Conservation (phyloP, 306 rosid species). For the Prunus mongolica region DNA sequence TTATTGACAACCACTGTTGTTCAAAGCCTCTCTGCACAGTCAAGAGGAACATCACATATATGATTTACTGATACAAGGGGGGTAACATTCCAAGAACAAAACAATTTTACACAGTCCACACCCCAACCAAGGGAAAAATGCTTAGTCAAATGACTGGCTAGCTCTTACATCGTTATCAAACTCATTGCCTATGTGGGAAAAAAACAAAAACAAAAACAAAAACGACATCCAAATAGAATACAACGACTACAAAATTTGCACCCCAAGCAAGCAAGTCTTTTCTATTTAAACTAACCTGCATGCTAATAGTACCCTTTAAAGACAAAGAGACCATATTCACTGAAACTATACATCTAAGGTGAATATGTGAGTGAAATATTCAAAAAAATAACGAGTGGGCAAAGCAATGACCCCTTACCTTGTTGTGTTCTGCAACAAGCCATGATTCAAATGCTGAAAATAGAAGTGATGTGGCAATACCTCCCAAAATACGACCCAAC, state of each 20-base stretch:
- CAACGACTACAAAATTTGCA: background rate
- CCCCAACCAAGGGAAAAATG: background rate
- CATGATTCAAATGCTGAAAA: slow-evolving; percentile 98
- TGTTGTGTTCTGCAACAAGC: slow-evolving; percentile 99
- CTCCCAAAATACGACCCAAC: slow-evolving; percentile 99
- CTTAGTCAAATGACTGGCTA: background rate
- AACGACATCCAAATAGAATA: background rate
- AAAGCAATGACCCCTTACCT: slow-evolving; percentile 44
- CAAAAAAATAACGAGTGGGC: background rate
- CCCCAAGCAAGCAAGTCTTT: background rate
- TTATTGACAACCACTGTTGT: slow-evolving; percentile 90
- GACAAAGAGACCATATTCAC: background rate
- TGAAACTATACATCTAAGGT: background rate
- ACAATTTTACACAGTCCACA: background rate
- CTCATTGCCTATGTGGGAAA: background rate
- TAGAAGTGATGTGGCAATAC: slow-evolving; percentile 95
- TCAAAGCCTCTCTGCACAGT: slow-evolving; percentile 85
- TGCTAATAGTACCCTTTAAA: background rate
- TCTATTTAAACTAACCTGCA: background rate
- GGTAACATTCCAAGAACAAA: background rate
- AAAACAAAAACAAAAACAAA: background rate
- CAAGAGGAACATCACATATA: background rate
- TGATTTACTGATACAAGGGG: background rate
- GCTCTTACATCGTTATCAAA: background rate
- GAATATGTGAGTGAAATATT: background rate